Base-by-base conservation (phyloP, 1,139 yeast species). In the Candida sojae region DNA sequence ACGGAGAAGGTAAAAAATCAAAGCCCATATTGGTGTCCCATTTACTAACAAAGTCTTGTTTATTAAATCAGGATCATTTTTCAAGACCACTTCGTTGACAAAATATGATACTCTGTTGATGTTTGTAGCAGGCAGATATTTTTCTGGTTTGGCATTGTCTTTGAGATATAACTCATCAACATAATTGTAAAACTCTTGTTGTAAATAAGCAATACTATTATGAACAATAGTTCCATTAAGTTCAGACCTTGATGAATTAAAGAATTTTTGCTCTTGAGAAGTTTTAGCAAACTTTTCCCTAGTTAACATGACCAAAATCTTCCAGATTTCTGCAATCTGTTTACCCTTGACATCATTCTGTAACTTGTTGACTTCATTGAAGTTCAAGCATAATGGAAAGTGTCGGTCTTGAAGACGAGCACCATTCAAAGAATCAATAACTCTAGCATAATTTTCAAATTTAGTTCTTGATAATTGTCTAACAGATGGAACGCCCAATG, bases 1-100 rank as follows among this genome's bases (percentile, higher is more conserved):
- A 60, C 99, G 83, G 48, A 93, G 67, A 56, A 93, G 74, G 65
- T 88, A 92, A 62, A 87, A 95, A 5, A 93, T 70, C 45, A 91
- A 71, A 0, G 97, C 96, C 99, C 99, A 93, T 21, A 93, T 80
- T 4, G 98, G 98, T 1, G 82, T 75, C 10, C 92, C 92, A 66
- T 93, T 92, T 26, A 90, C 84, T 49, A 60, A 63, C 45, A 75
- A 62, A 1, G 79, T 75, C 47, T 67, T 68, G 26, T 64, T 65
- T 48, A 60, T 56, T 41, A 67, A 60, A 12, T 70, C 67, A 28
- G 68, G 59, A 48, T 71, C 70, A 49, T 70, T 71, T 46, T 65
- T 68, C 47, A 76, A 71, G 44, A 74, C 63, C n/a, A 75, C 62
- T 47, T 79, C 75, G 59, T 86, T 74, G 60, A 85, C 79, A 58